These are phyloP conservation scores for Aspergillus bridgeri DNA, from an alignment of 495 filamentous ascomycete genomes.

Conservation along the genomic window DNA sequence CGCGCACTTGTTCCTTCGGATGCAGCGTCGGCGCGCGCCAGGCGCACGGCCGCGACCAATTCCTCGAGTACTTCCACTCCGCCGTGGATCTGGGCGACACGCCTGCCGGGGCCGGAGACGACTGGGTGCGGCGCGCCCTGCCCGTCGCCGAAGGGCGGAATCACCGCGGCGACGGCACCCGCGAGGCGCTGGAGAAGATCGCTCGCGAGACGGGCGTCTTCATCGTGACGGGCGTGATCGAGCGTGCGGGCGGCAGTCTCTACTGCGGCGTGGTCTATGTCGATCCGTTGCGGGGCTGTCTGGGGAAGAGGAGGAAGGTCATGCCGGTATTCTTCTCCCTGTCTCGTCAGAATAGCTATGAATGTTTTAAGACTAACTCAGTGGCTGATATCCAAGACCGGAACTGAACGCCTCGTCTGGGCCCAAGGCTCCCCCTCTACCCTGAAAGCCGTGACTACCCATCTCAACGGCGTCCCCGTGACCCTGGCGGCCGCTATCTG, in stretches of 20 bases:
- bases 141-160: slow-evolving; percentile 44
- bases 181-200: slow-evolving; percentile 73
- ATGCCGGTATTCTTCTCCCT: slow-evolving; percentile 64
- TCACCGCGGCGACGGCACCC: slow-evolving; percentile 76
- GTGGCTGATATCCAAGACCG: slow-evolving; percentile 51
- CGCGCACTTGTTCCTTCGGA: slow-evolving; percentile 78
- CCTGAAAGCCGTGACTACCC: slow-evolving; percentile 75
- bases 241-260: slow-evolving; percentile 73
- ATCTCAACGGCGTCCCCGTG: slow-evolving; percentile 71
- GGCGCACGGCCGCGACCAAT: slow-evolving; percentile 74
- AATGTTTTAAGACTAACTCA: neutral
- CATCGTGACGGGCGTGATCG: slow-evolving; percentile 73
- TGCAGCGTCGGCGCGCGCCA: slow-evolving; percentile 66
- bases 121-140: slow-evolving; percentile 66
- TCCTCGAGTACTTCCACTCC: slow-evolving; percentile 70
- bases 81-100: slow-evolving; percentile 88
- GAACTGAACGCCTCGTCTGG: slow-evolving; percentile 80
- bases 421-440: slow-evolving; percentile 80
- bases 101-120: slow-evolving; percentile 65
- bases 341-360: no score
- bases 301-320: slow-evolving; percentile 91
- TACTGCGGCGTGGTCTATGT: slow-evolving; percentile 86
- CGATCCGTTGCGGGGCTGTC: slow-evolving; percentile 62
- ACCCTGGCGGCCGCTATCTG: slow-evolving; percentile 86
- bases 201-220: slow-evolving; percentile 76